Conservation (phyloP, 768 basidiomycete species). For the Ramaria rubella region DNA sequence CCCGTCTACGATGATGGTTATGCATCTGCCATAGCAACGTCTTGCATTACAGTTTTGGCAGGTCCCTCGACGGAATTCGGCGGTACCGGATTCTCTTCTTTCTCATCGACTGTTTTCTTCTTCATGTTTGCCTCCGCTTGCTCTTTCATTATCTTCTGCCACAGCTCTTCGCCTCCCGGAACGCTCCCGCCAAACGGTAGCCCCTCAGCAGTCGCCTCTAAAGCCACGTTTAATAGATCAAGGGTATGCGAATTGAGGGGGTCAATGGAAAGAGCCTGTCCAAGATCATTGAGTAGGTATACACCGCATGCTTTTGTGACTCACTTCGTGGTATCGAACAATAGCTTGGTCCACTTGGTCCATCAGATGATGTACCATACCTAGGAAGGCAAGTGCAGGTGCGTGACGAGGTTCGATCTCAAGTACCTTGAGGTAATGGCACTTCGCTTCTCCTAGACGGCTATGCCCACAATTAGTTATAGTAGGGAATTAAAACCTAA, state of each 20-base stretch:
- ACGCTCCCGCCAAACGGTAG: slow-evolving; percentile 11
- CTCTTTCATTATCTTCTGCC: slow-evolving; percentile 11
- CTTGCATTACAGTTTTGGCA: background rate
- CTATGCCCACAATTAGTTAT: slow-evolving; percentile 19
- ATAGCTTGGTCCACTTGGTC: slow-evolving; percentile 76
- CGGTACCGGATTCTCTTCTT: background rate
- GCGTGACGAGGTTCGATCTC: slow-evolving; percentile 82
- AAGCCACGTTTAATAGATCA: slow-evolving; percentile 74
- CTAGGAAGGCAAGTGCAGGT: slow-evolving; percentile 78
- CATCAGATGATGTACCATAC: slow-evolving; percentile 78
- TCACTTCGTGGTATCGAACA: slow-evolving; percentile 85
- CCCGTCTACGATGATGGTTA: background rate
- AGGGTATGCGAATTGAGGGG: slow-evolving; percentile 77
- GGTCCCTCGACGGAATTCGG: background rate
- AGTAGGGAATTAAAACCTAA: background rate
- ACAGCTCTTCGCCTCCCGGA: slow-evolving; percentile 11
- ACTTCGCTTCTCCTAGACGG: slow-evolving; percentile 54
- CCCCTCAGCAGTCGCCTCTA: slow-evolving; percentile 36
- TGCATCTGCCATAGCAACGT: slow-evolving; percentile 8
- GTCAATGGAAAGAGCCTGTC: slow-evolving; percentile 69
- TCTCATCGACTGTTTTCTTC: background rate
- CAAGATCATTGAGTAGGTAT: background rate
- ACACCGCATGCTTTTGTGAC: slow-evolving; percentile 15
- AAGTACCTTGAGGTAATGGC: slow-evolving; percentile 71
- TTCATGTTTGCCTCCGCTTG: background rate